Conservation (phyloP, 371 early-diverging fungal genomes). For the Hamiltosporidium tvaerminnensis region DNA sequence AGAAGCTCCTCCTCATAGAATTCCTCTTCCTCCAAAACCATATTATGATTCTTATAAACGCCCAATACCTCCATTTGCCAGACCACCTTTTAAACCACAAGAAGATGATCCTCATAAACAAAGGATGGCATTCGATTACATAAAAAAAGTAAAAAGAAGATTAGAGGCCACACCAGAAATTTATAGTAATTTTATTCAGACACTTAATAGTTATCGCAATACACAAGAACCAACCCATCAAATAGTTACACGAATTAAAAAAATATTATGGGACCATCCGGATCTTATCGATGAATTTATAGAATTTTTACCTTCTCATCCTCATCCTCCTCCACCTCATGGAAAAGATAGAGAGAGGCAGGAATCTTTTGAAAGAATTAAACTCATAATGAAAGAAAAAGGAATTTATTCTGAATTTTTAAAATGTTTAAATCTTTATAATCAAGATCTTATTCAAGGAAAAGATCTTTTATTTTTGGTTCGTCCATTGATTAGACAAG, state of each 20-base stretch:
- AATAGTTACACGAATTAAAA: slow-evolving; percentile 31
- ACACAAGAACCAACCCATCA: slow-evolving; percentile 19
- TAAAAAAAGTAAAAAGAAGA: slow-evolving; percentile 47
- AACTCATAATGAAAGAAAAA: slow-evolving; percentile 30
- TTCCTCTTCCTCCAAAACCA: no score
- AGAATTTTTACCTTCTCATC: slow-evolving; percentile 20
- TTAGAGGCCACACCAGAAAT: slow-evolving; percentile 33
- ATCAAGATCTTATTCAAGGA: slow-evolving; percentile 71
- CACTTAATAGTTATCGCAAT: slow-evolving; percentile 36
- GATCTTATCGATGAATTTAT: slow-evolving; percentile 50
- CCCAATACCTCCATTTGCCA: no score
- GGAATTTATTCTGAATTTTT: slow-evolving; percentile 78
- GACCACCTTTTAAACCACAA: no score
- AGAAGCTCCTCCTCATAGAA: no score
- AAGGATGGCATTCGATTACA: slow-evolving; percentile 39
- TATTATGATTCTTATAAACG: no score
- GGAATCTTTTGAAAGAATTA: slow-evolving; percentile 29
- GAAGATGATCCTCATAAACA: slow-evolving; percentile 23
- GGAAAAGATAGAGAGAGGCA: not conserved
- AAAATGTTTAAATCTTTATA: slow-evolving; percentile 78
- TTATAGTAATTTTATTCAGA: slow-evolving; percentile 45
- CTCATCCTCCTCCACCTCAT: not conserved
- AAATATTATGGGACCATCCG: slow-evolving; percentile 37
- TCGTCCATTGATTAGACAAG: slow-evolving; percentile 61
- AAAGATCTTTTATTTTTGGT: slow-evolving; percentile 64